Evolutionary conservation across 2,329 filamentous ascomycete species (phyloP).

Genomic region (Magnaporthiopsis incrustans): DNA sequence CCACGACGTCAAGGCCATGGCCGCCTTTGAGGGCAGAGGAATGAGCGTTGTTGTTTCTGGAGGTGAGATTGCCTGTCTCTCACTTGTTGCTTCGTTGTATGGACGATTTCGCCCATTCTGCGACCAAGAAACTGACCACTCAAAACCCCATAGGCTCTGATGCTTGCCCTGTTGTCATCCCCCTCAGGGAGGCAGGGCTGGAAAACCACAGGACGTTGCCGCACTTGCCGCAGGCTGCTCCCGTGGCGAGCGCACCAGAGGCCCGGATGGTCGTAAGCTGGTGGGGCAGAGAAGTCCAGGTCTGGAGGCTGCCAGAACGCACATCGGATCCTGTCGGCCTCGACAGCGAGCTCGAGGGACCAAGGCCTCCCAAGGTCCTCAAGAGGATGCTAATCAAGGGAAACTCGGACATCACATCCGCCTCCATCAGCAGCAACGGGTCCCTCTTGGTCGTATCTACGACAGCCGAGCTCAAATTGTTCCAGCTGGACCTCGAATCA

Average conservation of each 20-base stretch:
- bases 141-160: constrained; percentile 58
- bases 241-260: constrained; percentile 62
- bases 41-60: constrained; percentile 87
- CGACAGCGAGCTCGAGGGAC: constrained; percentile 25
- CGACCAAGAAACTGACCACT: constrained; percentile 21
- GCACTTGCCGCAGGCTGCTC: constrained; percentile 72
- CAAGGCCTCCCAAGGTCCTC: constrained; percentile 53
- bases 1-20: constrained; percentile 93
- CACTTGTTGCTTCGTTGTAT: background rate
- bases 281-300: constrained; percentile 81
- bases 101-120: background rate
- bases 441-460: constrained; percentile 71
- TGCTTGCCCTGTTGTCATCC: constrained; percentile 72
- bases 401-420: constrained; percentile 73
- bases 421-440: constrained; percentile 60
- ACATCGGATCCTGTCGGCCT: constrained; percentile 31
- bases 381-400: constrained; percentile 62
- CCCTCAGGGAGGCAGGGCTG: constrained; percentile 65
- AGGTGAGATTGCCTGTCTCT: constrained; percentile 45
- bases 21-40: constrained; percentile 74
- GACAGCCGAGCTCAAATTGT: constrained; percentile 65
- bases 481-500: constrained; percentile 52
- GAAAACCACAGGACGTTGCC: constrained; percentile 78
- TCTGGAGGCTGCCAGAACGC: constrained; percentile 58
- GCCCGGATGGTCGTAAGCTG: constrained; percentile 77